Base-by-base conservation (phyloP, 257 asterid species). In the Catharanthus roseus region DNA sequence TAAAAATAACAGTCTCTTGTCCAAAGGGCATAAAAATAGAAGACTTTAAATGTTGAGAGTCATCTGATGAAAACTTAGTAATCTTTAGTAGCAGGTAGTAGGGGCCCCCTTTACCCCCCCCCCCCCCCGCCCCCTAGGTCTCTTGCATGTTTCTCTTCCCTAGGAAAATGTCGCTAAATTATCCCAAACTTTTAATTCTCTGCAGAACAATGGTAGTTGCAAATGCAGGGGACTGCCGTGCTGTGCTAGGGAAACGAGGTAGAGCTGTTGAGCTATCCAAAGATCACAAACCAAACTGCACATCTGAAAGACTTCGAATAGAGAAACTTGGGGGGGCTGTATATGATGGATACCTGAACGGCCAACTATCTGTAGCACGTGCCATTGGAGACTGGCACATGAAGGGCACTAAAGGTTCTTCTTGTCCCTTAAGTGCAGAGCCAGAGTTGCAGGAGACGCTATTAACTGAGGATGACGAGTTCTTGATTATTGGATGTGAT, bases 361-460 rank as follows among this genome's bases (percentile, higher is more conserved):
- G 97, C 23, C 96, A 90, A 75, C 82, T 92, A 65, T 90, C 98
- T 10, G 96, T 92, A 33, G 86, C 98, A 12, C 92, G 98, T 2
- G 96, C 98, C 34, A 77, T 92, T 1, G 98, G 98, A 9, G 98
- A 92, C 69, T 92, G 98, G 98, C 97, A 92, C 88, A 90, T 92
- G 95, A 92, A 92, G 82, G 93, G 95, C 50, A 73, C 91, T 0
- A 86, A 85, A 78, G 98, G 97, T 34, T 83, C 91, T 5, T 81
- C 84, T 12, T 85, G 88, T 74, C 97, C 98, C 13, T 65, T 93
- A 62, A 87, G 93, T 24, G 92, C 95, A 6, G 97, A 90, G 83
- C 98, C 98, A 1, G 98, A 93, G 79, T 72, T 93, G 79, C 90
- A 85, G 72, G 96, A 87, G 84, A 78, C 79, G 0, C 7, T 84